Evolutionary conservation across 1,284 basidiomycete species (phyloP), one percentile per base, ranked within the genome.

Genomic region (Paramarasmius palmivorus): DNA sequence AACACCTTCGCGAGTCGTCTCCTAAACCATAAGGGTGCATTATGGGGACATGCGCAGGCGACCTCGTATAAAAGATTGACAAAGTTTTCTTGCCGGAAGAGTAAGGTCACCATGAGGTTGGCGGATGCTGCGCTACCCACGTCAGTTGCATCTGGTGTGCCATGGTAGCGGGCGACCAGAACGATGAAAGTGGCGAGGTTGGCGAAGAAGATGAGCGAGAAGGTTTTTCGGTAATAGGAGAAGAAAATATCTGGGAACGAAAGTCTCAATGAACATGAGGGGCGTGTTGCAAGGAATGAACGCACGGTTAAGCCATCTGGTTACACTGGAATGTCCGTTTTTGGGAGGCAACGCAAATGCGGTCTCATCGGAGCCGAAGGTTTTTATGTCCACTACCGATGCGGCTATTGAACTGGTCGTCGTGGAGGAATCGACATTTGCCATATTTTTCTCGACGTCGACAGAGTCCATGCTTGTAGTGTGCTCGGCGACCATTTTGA

Each of bases 51-150:
- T 26, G 68, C 71, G 10, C 74, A 59, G 2, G 63, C 67, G 61
- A 75, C 12, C 12, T 32, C 29, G 29, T 32, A 75, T 61, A 75
- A 73, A 5, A 70, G 63, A 55, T 76, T 75, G 59, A 76, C 69
- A 9, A 76, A 72, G 52, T 76, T 72, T 60, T 75, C 75, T 56
- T 77, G 76, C 14, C 76, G 71, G 69, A 77, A 75, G 29, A 77
- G 62, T 47, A 77, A 70, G 4, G 72, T 68, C 38, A 65, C 68
- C 54, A 75, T 72, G 25, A 76, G 61, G 54, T 77, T 75, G 10
- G 71, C 61, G 22, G 72, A 64, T 19, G 72, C 70, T 54, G 73
- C 65, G 29, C 69, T 63, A 17, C 70, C 72, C 5, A 75, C 61
- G 17, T 70, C 54, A 12, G 29, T 6, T 6, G 29, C 29, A 6